Evolutionary conservation across 2,329 filamentous ascomycete species (phyloP).

Genomic region (Leptographium flavum): DNA sequence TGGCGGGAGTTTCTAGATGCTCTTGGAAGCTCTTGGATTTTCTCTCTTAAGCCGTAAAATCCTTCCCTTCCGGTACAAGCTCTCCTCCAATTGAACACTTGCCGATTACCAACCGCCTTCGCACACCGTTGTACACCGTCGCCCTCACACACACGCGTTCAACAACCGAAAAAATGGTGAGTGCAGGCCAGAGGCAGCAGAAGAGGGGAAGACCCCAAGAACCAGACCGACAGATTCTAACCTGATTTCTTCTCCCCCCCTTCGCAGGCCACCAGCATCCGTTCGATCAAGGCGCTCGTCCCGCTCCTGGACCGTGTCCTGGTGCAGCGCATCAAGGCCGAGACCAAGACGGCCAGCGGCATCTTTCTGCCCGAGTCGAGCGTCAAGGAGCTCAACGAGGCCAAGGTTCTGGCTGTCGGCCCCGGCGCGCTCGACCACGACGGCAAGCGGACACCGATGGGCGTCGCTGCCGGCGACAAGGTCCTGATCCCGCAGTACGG

Average conservation of each 20-base stretch:
- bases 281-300: constrained; percentile 86
- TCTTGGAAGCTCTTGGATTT: constrained; percentile 18
- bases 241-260: background rate
- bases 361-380: constrained; percentile 96
- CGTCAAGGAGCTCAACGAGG: constrained; percentile 98
- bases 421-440: constrained; percentile 79
- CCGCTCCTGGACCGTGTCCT: constrained; percentile 97
- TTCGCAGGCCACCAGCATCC: constrained; percentile 56
- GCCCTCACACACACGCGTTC: background rate
- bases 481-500: constrained; percentile 97
- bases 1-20: constrained; percentile 18
- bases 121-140: background rate
- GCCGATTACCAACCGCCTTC: background rate
- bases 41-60: constrained; percentile 9
- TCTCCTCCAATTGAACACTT: background rate
- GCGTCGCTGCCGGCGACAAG: constrained; percentile 72
- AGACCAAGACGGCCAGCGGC: constrained; percentile 87
- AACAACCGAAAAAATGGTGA: constrained; percentile 13
- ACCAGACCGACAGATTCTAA: background rate
- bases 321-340: constrained; percentile 94
- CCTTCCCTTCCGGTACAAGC: constrained; percentile 5
- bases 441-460: constrained; percentile 74
- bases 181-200: background rate
- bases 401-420: constrained; percentile 87
- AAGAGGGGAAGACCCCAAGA: background rate